Evolutionary conservation across 441 rosid species (phyloP).

Genomic region (Pelargonium australe): DNA sequence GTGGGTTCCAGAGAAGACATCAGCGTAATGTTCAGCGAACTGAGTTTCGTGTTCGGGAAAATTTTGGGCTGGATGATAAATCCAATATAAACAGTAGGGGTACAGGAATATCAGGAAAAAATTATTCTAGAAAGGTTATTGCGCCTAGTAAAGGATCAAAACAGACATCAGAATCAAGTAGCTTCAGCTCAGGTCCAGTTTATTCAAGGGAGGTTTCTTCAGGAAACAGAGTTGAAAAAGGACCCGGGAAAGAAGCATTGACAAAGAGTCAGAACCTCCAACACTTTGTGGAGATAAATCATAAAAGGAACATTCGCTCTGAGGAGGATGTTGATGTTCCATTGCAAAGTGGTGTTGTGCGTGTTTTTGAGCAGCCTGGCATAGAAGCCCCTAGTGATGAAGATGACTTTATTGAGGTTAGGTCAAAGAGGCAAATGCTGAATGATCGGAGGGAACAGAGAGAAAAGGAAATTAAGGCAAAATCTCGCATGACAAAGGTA

Average conservation of each 20-base stretch:
- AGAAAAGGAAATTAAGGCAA: slow-evolving; percentile 91
- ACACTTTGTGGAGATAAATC: slow-evolving; percentile 38
- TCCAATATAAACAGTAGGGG: slow-evolving; percentile 43
- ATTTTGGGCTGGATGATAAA: slow-evolving; percentile 40
- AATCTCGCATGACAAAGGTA: slow-evolving; percentile 76
- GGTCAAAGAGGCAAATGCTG: slow-evolving; percentile 97
- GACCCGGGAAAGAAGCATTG: slow-evolving; percentile 41
- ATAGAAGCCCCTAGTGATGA: slow-evolving; percentile 89
- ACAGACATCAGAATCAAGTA: slow-evolving; percentile 43
- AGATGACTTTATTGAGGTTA: slow-evolving; percentile 95
- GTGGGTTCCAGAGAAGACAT: slow-evolving; percentile 56
- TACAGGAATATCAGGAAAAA: slow-evolving; percentile 34
- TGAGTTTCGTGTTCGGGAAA: slow-evolving; percentile 75
- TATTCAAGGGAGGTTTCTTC: slow-evolving; percentile 35
- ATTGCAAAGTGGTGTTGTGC: slow-evolving; percentile 72
- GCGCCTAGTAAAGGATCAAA: slow-evolving; percentile 48
- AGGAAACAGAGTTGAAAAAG: slow-evolving; percentile 43
- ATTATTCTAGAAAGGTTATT: slow-evolving; percentile 42
- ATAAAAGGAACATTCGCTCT: slow-evolving; percentile 39
- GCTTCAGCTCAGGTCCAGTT: slow-evolving; percentile 29
- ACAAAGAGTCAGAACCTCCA: slow-evolving; percentile 38
- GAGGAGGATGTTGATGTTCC: slow-evolving; percentile 62
- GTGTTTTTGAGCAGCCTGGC: slow-evolving; percentile 81
- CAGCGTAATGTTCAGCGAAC: slow-evolving; percentile 41
- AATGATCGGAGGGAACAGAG: slow-evolving; percentile 94